phyloP scores from a whole-genome alignment of 2,329 filamentous ascomycete species.

The Sclerotinia sclerotiorum region DNA sequence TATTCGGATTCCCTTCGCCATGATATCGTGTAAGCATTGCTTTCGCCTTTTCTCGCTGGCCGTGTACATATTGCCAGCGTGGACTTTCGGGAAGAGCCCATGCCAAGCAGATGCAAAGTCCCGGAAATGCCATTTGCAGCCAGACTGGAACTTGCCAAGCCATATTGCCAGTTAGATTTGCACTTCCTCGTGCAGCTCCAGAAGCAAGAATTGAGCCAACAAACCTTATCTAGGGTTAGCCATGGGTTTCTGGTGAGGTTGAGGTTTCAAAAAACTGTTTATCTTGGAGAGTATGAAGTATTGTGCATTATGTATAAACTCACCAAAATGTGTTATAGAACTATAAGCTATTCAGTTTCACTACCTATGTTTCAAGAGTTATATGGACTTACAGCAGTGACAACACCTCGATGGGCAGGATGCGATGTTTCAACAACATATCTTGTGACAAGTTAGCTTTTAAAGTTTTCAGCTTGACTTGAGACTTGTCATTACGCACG shows the following conservation, averaged over 20 bases:
- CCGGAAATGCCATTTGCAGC: constrained; percentile 53
- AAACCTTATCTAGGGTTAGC: constrained; percentile 41
- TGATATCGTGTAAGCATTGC: constrained; percentile 50
- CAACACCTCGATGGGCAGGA: constrained; percentile 47
- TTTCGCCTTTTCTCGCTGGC: constrained; percentile 41
- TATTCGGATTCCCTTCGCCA: constrained; percentile 51
- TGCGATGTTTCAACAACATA: constrained; percentile 29
- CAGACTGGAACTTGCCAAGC: constrained; percentile 53
- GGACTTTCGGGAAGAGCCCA: constrained; percentile 51
- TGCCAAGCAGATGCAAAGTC: constrained; percentile 47
- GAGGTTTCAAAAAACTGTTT: neutral
- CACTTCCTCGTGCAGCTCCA: constrained; percentile 52
- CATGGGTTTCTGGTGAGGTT: neutral
- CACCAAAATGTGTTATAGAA: constrained; percentile 39
- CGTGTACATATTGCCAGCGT: constrained; percentile 45
- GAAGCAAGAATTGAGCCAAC: constrained; percentile 54
- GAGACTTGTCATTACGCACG: constrained; percentile 43
- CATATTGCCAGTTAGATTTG: constrained; percentile 42
- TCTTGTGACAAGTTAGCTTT: neutral
- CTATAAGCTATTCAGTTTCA: neutral
- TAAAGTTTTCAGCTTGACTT: neutral
- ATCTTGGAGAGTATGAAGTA: neutral
- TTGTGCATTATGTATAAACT: neutral
- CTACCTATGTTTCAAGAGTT: neutral
- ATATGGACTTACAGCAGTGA: constrained; percentile 35